Evolutionary conservation across 139 green algal species (phyloP), one percentile per base, ranked within the genome.

Genomic region (Chlorella sorokiniana): DNA sequence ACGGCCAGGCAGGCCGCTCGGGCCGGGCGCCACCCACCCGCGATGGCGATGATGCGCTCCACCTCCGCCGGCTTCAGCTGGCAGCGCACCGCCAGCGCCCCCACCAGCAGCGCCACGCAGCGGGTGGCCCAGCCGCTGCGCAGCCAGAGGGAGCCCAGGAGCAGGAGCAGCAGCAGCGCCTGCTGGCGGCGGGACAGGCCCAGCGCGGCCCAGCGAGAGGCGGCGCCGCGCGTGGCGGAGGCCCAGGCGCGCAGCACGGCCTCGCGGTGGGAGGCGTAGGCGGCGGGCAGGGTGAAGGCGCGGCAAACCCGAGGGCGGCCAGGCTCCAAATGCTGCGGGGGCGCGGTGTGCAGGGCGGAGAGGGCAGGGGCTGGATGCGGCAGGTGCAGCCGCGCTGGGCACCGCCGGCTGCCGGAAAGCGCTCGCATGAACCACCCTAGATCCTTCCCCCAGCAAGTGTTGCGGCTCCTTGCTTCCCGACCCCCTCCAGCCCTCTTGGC

Each of bases 11-110:
- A n/a, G n/a, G n/a, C n/a, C n/a, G n/a, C n/a, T n/a, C n/a, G n/a
- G n/a, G n/a, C n/a, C n/a, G 35, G 2, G 64, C 64, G 3, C 18
- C 45, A 78, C 72, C 37, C 48, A 79, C 72, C 72, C 4, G 75
- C 75, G 10, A 81, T 72, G 59, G 56, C 59, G 31, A 62, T 59
- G 75, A 81, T 81, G 75, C 75, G 75, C 56, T 81, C 59, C 31
- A 89, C 85, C 59, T 90, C 86, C 38, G 77, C 63, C 6, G 83
- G 83, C 59, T 84, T 86, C 2, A 90, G 62, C 41, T 85, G 72
- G 83, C 86, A 90, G 51, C 86, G 77, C 45, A 88, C 69, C 16
- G 63, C 71, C 41, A 90, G 77, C 29, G 65, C 69, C 25, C 69
- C 86, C 48, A 86, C 67, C 72, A 90, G 71, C 72, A 90, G 31